Evolutionary conservation across 2,329 filamentous ascomycete species (phyloP).

Genomic region (Hypomyces rosellus): DNA sequence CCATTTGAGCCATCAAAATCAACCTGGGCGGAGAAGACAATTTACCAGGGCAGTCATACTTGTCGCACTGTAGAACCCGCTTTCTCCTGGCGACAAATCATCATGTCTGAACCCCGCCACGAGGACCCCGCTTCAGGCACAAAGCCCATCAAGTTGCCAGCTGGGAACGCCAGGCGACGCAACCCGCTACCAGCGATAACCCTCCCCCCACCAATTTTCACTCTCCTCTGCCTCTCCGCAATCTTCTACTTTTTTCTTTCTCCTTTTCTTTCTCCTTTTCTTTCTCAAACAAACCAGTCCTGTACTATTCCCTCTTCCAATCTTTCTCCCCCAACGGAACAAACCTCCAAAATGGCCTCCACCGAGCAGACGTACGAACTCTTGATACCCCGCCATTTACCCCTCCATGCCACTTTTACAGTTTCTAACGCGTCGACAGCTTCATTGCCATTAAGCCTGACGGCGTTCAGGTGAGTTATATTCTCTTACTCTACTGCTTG

Average conservation of each 20-base stretch:
- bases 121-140: constrained; percentile 27
- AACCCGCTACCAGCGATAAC: constrained; percentile 26
- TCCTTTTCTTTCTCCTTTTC: constrained; percentile 4
- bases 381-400: constrained; percentile 17
- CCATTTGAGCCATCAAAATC: background rate
- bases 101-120: constrained; percentile 29
- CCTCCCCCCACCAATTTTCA: constrained; percentile 39
- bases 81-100: constrained; percentile 15
- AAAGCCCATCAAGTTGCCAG: constrained; percentile 12
- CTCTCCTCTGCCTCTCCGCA: constrained; percentile 32
- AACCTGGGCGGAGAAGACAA: background rate
- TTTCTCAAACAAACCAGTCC: constrained; percentile 12
- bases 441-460: constrained; percentile 99
- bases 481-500: background rate
- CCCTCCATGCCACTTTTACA: constrained; percentile 15
- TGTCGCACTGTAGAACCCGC: constrained; percentile 11
- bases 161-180: constrained; percentile 10
- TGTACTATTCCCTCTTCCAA: constrained; percentile 23
- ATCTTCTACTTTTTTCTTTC: constrained; percentile 23
- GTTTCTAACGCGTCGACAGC: constrained; percentile 45
- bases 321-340: constrained; percentile 16
- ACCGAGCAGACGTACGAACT: constrained; percentile 75
- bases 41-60: background rate
- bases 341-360: constrained; percentile 56
- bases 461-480: constrained; percentile 79